These are phyloP conservation scores for Aspergillus niger DNA, from an alignment of 2,329 filamentous ascomycete genomes.

Conservation along the genomic window DNA sequence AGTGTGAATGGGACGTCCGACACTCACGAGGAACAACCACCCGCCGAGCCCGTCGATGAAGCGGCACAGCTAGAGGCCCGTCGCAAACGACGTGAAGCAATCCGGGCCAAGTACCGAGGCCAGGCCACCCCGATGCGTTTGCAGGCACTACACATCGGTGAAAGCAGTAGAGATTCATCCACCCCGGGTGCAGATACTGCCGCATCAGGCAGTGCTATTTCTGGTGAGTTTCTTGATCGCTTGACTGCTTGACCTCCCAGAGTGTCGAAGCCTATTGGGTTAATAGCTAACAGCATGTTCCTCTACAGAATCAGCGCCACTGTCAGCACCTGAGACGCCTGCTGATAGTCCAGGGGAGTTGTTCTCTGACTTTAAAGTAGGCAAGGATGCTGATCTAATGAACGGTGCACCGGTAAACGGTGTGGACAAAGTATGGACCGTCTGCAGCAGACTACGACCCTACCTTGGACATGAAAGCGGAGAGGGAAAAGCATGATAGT, in stretches of 20 bases:
- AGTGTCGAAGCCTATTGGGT: background rate
- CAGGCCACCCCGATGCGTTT: constrained; percentile 73
- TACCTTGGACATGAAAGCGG: constrained; percentile 83
- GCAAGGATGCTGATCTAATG: constrained; percentile 69
- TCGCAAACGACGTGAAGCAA: constrained; percentile 78
- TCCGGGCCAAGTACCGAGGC: constrained; percentile 75
- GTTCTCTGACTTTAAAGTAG: constrained; percentile 63
- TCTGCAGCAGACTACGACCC: constrained; percentile 95
- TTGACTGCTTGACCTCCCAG: background rate
- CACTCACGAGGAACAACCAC: constrained; percentile 37
- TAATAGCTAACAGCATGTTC: constrained; percentile 2
- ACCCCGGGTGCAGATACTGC: constrained; percentile 53
- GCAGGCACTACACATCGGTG: constrained; percentile 68
- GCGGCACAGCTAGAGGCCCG: constrained; percentile 82
- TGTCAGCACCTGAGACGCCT: constrained; percentile 51
- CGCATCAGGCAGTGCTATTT: constrained; percentile 35
- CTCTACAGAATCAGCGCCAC: constrained; percentile 33
- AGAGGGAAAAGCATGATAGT: constrained; percentile 69
- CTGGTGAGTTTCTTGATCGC: constrained; percentile 37
- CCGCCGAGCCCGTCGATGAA: constrained; percentile 70
- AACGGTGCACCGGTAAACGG: constrained; percentile 38
- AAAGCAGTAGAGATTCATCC: constrained; percentile 55
- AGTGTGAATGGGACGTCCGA: constrained; percentile 24
- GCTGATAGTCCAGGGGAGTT: constrained; percentile 55
- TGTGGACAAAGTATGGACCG: constrained; percentile 68